Base-by-base conservation (phyloP, 1,139 yeast genomes). In the Suhomyces coccinellae region DNA sequence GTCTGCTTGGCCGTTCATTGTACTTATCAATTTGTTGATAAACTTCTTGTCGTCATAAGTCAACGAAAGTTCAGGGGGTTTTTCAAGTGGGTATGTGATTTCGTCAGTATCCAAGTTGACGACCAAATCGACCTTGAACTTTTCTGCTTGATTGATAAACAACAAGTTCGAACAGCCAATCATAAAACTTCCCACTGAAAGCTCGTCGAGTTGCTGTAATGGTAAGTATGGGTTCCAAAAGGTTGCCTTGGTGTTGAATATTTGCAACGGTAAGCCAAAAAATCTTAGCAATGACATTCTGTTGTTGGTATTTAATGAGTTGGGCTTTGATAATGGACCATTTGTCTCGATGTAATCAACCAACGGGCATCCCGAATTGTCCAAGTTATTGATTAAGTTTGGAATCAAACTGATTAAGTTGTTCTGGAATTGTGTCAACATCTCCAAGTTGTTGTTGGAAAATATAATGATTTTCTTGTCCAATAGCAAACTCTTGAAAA, bases 191-290 rank as follows among this genome's bases (percentile, higher is more conserved):
- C 76, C 71, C 0, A 91, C 77, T 32, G 73, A 75, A 44, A 93
- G 71, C 54, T 87, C 91, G 45, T 85, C 86, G 46, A 93, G 70
- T 60, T 91, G 98, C 63, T 91, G 99, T 43, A 93, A 69, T 0
- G 99, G 96, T 17, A 91, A 78, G 63, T 91, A 93, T 0, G 99
- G 98, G 53, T 87, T 86, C 75, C 95, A 91, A 52, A 91, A 77
- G 3, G 96, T 89, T 33, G 95, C 95, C 55, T 83, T 80, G 10
- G 79, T 73, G 52, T 90, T 89, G 66, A 93, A 93, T 1, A 90
- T 66, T 56, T 87, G 93, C 43, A 93, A 69, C 0, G 99, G 99
- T 36, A 93, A 72, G 0, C 99, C 99, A 63, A 89, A 80, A 61
- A 89, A 93, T 34, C 81, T 70, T 44, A 91, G 67, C 65, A 91